Evolutionary conservation across 2,329 filamentous ascomycete genomes (phyloP).

Genomic region (Aschersonia sp.): DNA sequence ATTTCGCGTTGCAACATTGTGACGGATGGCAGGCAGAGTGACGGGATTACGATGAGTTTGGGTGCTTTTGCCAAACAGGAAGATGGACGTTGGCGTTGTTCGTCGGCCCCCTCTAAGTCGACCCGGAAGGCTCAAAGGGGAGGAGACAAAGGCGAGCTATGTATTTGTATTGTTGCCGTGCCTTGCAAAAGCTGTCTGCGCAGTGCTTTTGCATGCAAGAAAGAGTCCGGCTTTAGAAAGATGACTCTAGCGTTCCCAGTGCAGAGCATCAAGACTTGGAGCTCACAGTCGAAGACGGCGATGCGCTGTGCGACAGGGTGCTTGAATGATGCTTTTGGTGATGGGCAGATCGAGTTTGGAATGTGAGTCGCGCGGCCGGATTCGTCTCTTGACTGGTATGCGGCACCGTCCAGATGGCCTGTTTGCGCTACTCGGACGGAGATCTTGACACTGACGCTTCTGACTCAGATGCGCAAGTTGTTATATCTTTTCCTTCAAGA

Average conservation of each 20-base stretch:
- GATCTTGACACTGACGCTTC: background rate
- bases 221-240: background rate
- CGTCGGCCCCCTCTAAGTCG: background rate
- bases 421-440: slow-evolving; percentile 2
- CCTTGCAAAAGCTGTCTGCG: background rate
- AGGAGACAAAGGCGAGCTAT: background rate
- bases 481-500: background rate
- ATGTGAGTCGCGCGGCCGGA: slow-evolving; percentile 4
- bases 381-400: slow-evolving; percentile 4
- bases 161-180: background rate
- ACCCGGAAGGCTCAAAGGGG: background rate
- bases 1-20: slow-evolving; percentile 20
- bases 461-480: background rate
- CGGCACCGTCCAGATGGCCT: slow-evolving; percentile 2
- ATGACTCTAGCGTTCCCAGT: background rate
- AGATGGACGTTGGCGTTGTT: background rate
- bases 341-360: slow-evolving; percentile 1
- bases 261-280: background rate
- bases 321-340: slow-evolving; percentile 1
- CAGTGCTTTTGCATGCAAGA: background rate
- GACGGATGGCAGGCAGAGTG: slow-evolving; percentile 1
- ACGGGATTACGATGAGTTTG: too few relatives aligned
- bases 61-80: too few relatives aligned
- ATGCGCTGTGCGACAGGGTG: background rate
- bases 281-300: slow-evolving; percentile 1